phyloP scores from a whole-genome alignment of 164 flowering plant species.

The Dillenia suffruticosa region DNA sequence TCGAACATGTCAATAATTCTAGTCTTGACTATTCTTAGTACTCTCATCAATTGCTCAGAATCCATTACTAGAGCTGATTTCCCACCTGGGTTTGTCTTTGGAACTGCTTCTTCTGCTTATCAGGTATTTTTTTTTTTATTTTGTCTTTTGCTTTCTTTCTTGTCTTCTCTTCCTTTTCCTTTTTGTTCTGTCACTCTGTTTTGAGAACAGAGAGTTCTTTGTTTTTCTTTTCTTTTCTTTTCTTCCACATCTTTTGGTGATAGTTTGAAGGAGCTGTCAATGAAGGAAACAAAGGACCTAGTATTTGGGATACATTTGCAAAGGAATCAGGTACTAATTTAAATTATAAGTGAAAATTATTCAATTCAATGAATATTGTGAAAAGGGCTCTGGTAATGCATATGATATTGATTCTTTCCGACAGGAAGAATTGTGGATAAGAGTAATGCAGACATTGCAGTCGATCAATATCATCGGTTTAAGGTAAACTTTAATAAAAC shows the following conservation, averaged over 20 bases:
- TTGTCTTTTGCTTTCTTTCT: background rate
- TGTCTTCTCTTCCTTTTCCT: background rate
- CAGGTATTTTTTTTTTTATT: constrained; percentile 39
- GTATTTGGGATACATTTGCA: constrained; percentile 84
- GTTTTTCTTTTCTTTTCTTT: background rate
- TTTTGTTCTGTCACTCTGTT: background rate
- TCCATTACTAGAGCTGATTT: constrained; percentile 64
- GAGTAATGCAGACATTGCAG: constrained; percentile 81
- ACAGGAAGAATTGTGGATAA: constrained; percentile 77
- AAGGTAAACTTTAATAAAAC: constrained; percentile 34
- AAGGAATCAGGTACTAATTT: constrained; percentile 40
- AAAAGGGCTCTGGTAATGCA: background rate
- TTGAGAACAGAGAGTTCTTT: background rate
- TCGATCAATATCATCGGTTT: constrained; percentile 84
- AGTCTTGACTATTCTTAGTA: constrained; percentile 9
- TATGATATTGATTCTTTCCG: background rate
- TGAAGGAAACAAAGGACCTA: constrained; percentile 75
- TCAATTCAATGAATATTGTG: background rate
- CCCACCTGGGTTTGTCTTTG: constrained; percentile 68
- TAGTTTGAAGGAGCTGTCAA: constrained; percentile 86
- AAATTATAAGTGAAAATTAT: background rate
- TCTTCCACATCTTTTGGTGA: background rate
- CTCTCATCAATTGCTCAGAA: constrained; percentile 16
- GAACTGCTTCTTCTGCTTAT: constrained; percentile 91
- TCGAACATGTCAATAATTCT: constrained; percentile 13